Conservation (phyloP, 768 basidiomycete species). For the Calocybe gangraenosa region DNA sequence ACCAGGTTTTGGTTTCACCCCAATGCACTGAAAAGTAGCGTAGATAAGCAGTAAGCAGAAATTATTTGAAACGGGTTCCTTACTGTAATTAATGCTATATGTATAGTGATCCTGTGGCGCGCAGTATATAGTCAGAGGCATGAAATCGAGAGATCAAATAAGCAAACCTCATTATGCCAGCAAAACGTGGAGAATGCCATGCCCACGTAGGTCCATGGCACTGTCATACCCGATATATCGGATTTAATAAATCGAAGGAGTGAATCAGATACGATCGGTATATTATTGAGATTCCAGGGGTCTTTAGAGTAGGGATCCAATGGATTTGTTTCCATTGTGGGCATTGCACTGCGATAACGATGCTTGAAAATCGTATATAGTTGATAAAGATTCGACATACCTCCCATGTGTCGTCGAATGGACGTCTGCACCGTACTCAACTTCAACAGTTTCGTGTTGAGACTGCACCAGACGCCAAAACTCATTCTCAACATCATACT, state of each 20-base stretch:
- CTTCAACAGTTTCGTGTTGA: constrained; percentile 86
- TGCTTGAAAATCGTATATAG: constrained; percentile 4
- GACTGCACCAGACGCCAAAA: constrained; percentile 97
- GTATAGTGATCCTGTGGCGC: constrained; percentile 87
- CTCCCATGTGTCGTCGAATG: constrained; percentile 97
- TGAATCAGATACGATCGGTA: constrained; percentile 89
- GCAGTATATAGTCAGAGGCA: constrained; percentile 8
- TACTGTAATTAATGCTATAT: constrained; percentile 92
- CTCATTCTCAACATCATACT: constrained; percentile 89
- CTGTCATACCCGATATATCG: constrained; percentile 99
- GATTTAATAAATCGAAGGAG: constrained; percentile 96
- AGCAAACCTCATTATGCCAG: constrained; percentile 94
- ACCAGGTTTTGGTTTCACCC: constrained; percentile 99
- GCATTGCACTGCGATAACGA: constrained; percentile 71
- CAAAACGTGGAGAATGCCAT: constrained; percentile 99
- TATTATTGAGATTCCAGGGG: constrained; percentile 97
- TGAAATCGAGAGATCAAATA: background rate
- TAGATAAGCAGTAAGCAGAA: constrained; percentile 8
- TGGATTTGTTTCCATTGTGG: constrained; percentile 92
- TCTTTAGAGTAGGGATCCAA: constrained; percentile 83
- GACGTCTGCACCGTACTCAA: constrained; percentile 99
- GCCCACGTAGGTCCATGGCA: constrained; percentile 98
- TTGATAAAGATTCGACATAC: constrained; percentile 35
- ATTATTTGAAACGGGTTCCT: constrained; percentile 24
- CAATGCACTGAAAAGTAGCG: constrained; percentile 73